Evolutionary conservation across 495 filamentous ascomycete species (phyloP).

Genomic region (Clavariopsis aquatica): DNA sequence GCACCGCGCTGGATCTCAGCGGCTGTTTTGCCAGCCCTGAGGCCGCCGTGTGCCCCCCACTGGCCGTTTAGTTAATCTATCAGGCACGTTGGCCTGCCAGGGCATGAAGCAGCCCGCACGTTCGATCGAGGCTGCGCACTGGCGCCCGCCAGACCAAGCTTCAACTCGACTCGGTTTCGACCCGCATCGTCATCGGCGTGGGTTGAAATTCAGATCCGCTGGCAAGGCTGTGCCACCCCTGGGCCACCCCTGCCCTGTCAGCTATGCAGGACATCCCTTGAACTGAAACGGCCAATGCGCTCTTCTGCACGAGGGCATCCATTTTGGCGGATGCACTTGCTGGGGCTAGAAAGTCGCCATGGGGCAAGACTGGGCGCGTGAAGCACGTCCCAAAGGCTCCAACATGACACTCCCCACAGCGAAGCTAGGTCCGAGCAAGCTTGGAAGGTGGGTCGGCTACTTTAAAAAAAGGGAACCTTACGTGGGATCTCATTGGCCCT

Average conservation of each 20-base stretch:
- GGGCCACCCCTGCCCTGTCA: slow-evolving; percentile 22
- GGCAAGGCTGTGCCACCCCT: slow-evolving; percentile 13
- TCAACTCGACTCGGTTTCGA: slow-evolving; percentile 28
- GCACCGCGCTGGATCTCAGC: neutral
- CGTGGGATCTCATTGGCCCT: slow-evolving; percentile 20
- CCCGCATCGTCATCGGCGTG: slow-evolving; percentile 24
- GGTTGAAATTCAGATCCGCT: slow-evolving; percentile 23
- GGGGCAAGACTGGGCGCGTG: slow-evolving; percentile 18
- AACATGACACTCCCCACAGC: slow-evolving; percentile 13
- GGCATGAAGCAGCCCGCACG: slow-evolving; percentile 20
- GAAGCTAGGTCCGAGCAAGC: slow-evolving; percentile 23
- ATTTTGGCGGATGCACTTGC: slow-evolving; percentile 22
- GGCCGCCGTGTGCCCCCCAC: slow-evolving; percentile 3
- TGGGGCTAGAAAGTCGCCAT: slow-evolving; percentile 7
- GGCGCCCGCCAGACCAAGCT: slow-evolving; percentile 27
- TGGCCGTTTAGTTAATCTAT: slow-evolving; percentile 4
- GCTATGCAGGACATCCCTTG: slow-evolving; percentile 32
- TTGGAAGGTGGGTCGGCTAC: slow-evolving; percentile 30
- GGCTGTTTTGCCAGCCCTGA: slow-evolving; percentile 5
- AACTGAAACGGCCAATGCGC: slow-evolving; percentile 36
- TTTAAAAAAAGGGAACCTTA: slow-evolving; percentile 25
- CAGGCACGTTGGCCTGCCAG: slow-evolving; percentile 4
- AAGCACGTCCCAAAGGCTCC: neutral
- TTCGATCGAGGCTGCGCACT: slow-evolving; percentile 25
- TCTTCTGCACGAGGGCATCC: slow-evolving; percentile 20